Evolutionary conservation across 805 yeast species (phyloP).

Genomic region (Ogataea pignaliae): DNA sequence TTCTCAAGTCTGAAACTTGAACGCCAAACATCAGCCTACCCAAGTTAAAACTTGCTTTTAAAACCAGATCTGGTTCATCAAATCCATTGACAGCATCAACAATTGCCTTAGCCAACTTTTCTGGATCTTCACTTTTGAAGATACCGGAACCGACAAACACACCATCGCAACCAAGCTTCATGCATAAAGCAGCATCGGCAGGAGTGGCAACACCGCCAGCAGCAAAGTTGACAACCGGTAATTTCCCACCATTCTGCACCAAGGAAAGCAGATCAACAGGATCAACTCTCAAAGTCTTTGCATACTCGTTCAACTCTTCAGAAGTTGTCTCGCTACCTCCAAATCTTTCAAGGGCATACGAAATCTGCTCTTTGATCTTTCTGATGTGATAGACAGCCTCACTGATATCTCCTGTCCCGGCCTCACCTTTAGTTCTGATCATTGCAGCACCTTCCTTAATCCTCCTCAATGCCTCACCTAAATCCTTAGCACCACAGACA

Average conservation of each 20-base stretch:
- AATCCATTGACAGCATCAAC: constrained; percentile 74
- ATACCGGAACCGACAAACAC: constrained; percentile 78
- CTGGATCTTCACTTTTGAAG: constrained; percentile 71
- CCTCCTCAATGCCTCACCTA: constrained; percentile 79
- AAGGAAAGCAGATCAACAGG: constrained; percentile 45
- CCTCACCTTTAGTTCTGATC: constrained; percentile 86
- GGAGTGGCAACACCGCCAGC: constrained; percentile 91
- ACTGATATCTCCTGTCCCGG: constrained; percentile 83
- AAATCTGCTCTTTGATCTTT: constrained; percentile 53
- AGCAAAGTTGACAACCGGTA: constrained; percentile 82
- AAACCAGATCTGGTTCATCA: constrained; percentile 53
- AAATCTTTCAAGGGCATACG: constrained; percentile 32
- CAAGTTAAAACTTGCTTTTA: constrained; percentile 63
- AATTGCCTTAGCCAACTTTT: constrained; percentile 68
- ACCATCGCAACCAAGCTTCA: constrained; percentile 79
- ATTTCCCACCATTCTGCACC: constrained; percentile 49
- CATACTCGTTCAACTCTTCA: constrained; percentile 42
- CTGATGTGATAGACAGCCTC: constrained; percentile 77
- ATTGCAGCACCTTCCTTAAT: constrained; percentile 81
- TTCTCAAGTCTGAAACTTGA: constrained; percentile 47
- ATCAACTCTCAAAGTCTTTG: constrained; percentile 58
- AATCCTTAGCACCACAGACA: constrained; percentile 79
- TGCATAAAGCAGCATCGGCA: constrained; percentile 79
- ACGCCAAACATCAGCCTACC: constrained; percentile 78
- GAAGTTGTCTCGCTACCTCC: constrained; percentile 1